A percentile compares a stretch with the other conserved stretches of the same genome.
These are phyloP conservation scores for Diplodia intermedia DNA, from an alignment of 2,329 filamentous ascomycete species.

Conservation along the genomic window DNA sequence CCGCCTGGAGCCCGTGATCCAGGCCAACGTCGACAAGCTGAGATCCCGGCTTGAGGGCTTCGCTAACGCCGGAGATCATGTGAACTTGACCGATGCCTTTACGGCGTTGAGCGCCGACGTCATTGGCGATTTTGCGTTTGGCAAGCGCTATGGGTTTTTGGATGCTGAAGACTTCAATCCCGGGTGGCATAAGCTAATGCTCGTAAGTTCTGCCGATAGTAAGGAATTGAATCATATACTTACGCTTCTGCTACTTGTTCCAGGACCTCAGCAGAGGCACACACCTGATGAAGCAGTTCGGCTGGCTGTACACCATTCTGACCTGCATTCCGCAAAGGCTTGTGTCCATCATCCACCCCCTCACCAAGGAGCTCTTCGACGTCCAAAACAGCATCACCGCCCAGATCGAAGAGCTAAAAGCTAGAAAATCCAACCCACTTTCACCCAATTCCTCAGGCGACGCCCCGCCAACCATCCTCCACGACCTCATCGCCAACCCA, in stretches of 20 bases:
- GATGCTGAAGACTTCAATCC: slow-evolving; percentile 37
- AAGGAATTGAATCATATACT: neutral
- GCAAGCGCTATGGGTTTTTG: slow-evolving; percentile 37
- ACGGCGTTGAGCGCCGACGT: slow-evolving; percentile 35
- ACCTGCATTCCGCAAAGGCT: slow-evolving; percentile 35
- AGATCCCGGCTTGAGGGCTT: slow-evolving; percentile 32
- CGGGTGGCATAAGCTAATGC: slow-evolving; percentile 37
- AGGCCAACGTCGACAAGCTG: slow-evolving; percentile 34
- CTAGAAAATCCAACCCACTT: neutral
- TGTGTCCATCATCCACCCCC: slow-evolving; percentile 39
- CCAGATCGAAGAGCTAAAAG: slow-evolving; percentile 39
- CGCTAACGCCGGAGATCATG: slow-evolving; percentile 31
- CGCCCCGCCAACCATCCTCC: slow-evolving; percentile 34
- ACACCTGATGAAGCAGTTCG: slow-evolving; percentile 41
- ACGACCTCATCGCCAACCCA: slow-evolving; percentile 30
- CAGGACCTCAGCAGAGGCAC: slow-evolving; percentile 40
- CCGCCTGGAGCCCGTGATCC: slow-evolving; percentile 37
- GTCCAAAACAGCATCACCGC: slow-evolving; percentile 42
- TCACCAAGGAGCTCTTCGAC: slow-evolving; percentile 38
- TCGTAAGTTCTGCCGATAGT: slow-evolving; percentile 30
- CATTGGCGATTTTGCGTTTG: slow-evolving; percentile 36
- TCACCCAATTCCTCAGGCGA: slow-evolving; percentile 15
- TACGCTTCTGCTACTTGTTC: neutral
- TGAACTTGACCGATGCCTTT: slow-evolving; percentile 39
- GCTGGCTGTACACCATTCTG: slow-evolving; percentile 34